These are phyloP conservation scores for Coniochaeta sp. DNA, from an alignment of 2,329 filamentous ascomycete genomes.

Conservation along the genomic window DNA sequence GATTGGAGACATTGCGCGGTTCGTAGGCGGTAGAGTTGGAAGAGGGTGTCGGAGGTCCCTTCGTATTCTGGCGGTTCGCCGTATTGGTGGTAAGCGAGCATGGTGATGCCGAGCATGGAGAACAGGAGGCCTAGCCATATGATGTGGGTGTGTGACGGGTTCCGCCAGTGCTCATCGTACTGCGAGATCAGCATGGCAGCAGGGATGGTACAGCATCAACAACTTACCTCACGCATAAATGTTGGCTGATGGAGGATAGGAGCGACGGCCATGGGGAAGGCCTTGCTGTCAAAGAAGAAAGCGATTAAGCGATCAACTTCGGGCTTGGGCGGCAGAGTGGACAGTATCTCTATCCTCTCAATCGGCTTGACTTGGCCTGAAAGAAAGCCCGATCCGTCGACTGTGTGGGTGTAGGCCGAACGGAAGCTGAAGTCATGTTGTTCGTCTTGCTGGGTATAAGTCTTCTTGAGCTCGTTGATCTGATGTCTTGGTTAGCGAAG, in stretches of 20 bases:
- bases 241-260: slow-evolving; percentile 36
- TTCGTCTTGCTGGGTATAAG: slow-evolving; percentile 13
- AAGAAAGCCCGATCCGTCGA: slow-evolving; percentile 18
- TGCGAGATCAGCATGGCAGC: slow-evolving; percentile 21
- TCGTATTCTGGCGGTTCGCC: slow-evolving; percentile 46
- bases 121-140: slow-evolving; percentile 46
- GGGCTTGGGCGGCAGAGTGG: slow-evolving; percentile 17
- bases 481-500: not conserved
- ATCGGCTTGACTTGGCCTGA: slow-evolving; percentile 17
- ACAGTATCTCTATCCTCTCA: slow-evolving; percentile 17
- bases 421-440: slow-evolving; percentile 14
- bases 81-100: slow-evolving; percentile 44
- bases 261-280: slow-evolving; percentile 16
- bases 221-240: slow-evolving; percentile 35
- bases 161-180: slow-evolving; percentile 42
- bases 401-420: slow-evolving; percentile 15
- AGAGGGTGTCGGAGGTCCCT: slow-evolving; percentile 38
- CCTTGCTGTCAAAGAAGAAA: slow-evolving; percentile 18
- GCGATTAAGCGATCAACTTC: slow-evolving; percentile 16
- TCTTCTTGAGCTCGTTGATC: slow-evolving; percentile 18
- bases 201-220: too few species aligned
- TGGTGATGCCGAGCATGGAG: slow-evolving; percentile 45
- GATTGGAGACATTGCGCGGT: slow-evolving; percentile 46
- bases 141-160: slow-evolving; percentile 36
- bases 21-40: slow-evolving; percentile 37